These are phyloP conservation scores for Pseudogymnoascus pannorum DNA, from an alignment of 2,329 filamentous ascomycete genomes.

Conservation along the genomic window DNA sequence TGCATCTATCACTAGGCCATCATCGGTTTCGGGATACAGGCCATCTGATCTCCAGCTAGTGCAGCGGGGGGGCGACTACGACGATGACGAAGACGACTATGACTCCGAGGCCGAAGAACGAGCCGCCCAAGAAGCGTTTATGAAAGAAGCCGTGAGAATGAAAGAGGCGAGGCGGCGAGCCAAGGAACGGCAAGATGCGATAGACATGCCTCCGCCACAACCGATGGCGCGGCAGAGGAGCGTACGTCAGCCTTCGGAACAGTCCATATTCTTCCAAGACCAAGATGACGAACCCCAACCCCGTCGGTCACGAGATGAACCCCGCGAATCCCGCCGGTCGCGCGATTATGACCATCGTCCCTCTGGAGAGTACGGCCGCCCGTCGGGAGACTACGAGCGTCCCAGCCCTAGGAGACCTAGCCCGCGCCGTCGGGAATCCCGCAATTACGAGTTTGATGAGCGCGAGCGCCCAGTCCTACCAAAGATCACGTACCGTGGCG, in stretches of 20 bases:
- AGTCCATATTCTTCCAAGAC: background rate
- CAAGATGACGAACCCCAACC: background rate
- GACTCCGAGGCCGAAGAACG: background rate
- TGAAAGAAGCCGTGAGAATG: background rate
- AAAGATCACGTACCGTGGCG: conserved; percentile 17
- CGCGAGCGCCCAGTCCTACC: conserved; percentile 15
- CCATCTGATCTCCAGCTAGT: background rate
- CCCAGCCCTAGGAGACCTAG: conserved; percentile 15
- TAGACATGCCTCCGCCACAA: background rate
- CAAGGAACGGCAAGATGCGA: background rate
- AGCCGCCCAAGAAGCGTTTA: background rate
- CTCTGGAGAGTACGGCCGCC: background rate
- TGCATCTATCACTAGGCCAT: background rate
- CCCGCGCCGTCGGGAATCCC: conserved; percentile 19
- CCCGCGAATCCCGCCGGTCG: background rate
- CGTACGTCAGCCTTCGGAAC: background rate
- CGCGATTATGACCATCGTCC: background rate
- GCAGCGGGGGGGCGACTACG: background rate
- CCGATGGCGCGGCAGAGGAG: background rate
- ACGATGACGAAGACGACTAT: background rate
- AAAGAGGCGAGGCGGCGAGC: background rate
- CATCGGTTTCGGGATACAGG: background rate
- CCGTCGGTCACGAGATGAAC: background rate
- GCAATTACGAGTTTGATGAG: conserved; percentile 12
- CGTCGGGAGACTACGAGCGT: background rate